Percentiles rank a stretch among this genome's conserved stretches.
Evolutionary conservation across 2,329 filamentous ascomycete species (phyloP).

Genomic region (Cladosporium sp.): DNA sequence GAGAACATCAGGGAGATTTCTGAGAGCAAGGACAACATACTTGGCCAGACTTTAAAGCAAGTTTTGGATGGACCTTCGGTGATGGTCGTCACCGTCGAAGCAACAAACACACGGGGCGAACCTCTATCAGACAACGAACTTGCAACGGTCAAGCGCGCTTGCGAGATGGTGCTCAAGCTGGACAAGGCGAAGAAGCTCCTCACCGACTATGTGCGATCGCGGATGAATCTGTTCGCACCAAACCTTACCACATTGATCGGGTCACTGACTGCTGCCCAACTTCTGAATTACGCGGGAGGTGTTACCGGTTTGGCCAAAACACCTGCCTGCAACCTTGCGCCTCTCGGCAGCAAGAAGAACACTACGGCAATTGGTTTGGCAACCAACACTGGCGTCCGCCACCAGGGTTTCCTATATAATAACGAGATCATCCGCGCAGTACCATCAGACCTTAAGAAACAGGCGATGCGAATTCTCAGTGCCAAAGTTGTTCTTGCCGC

Average conservation of each 20-base stretch:
- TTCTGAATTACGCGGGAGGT: constrained; percentile 93
- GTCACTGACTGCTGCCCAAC: constrained; percentile 87
- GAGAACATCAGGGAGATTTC: constrained; percentile 82
- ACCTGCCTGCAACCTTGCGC: constrained; percentile 87
- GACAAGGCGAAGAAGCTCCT: constrained; percentile 84
- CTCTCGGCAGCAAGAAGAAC: constrained; percentile 86
- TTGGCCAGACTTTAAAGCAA: constrained; percentile 72
- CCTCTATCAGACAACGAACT: constrained; percentile 76
- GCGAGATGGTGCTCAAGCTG: constrained; percentile 83
- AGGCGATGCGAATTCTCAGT: constrained; percentile 92
- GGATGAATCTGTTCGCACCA: constrained; percentile 94
- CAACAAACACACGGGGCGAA: constrained; percentile 81
- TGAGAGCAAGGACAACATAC: constrained; percentile 72
- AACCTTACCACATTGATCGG: constrained; percentile 90
- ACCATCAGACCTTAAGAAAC: constrained; percentile 81
- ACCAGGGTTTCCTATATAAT: constrained; percentile 91
- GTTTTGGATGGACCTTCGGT: constrained; percentile 85
- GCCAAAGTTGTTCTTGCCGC: constrained; percentile 94
- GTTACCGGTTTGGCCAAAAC: constrained; percentile 86
- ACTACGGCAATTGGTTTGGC: constrained; percentile 74
- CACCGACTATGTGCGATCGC: constrained; percentile 92
- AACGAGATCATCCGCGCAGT: constrained; percentile 86
- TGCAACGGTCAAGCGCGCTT: constrained; percentile 71
- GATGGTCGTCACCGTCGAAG: constrained; percentile 95
- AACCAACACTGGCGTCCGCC: constrained; percentile 85